Conservation (phyloP, 2,329 filamentous ascomycete species). For the Pseudodiploospora longispora region DNA sequence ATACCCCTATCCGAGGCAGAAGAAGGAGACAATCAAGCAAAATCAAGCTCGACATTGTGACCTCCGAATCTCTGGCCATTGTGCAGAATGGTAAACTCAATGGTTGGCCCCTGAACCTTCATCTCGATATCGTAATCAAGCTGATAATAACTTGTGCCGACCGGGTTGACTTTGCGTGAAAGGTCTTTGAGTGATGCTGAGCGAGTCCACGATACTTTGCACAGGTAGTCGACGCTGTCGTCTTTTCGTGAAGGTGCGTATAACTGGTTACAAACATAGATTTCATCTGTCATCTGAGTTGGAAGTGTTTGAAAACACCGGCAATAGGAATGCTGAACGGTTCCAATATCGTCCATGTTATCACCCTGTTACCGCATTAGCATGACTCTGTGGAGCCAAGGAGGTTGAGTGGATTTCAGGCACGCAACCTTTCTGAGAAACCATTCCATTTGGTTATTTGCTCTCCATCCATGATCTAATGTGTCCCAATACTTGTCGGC, state of each 20-base stretch:
- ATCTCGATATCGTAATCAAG: constrained; percentile 12
- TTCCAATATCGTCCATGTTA: background rate
- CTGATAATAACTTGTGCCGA: constrained; percentile 1
- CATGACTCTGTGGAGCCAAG: background rate
- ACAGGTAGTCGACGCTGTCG: constrained; percentile 7
- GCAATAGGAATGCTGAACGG: background rate
- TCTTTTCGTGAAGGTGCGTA: accelerated
- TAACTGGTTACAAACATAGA: no score
- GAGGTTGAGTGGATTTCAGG: background rate
- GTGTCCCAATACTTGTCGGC: constrained; percentile 9
- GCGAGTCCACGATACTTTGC: constrained; percentile 13
- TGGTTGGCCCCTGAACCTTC: constrained; percentile 10
- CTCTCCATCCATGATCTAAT: background rate
- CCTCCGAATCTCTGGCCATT: constrained; percentile 10
- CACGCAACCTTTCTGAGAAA: constrained; percentile 15
- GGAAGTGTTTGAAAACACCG: no score
- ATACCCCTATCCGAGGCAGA: background rate
- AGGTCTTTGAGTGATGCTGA: constrained; percentile 5
- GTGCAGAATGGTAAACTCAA: constrained; percentile 15
- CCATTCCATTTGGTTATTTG: constrained; percentile 13
- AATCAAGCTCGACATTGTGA: constrained; percentile 14
- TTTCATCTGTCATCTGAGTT: no score
- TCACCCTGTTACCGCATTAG: constrained; percentile 10
- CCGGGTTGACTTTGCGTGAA: constrained; percentile 5
- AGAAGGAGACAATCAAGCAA: constrained; percentile 1